Base-by-base conservation (phyloP, 208 protist genomes). In the Acanthamoeba lenticulata region DNA sequence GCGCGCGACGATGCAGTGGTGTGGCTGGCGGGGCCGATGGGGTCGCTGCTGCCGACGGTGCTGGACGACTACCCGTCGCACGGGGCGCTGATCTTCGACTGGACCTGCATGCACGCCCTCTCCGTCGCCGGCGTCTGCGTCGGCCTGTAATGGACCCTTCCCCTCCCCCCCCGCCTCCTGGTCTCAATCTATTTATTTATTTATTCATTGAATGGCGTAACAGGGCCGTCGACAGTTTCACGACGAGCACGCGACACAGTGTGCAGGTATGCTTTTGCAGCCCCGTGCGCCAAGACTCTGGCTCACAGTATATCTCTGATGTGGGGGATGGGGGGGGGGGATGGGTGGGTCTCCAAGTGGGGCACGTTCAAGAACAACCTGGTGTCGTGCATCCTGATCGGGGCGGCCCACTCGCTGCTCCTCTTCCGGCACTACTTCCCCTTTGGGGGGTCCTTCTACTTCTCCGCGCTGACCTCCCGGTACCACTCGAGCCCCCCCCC, bases 281-380 rank as follows among this genome's bases (percentile, higher is more conserved):
- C 21, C 21, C 21, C 15, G 11, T 60, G 52, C 21, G 52, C 52
- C 11, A n/a, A n/a, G n/a, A n/a, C 34, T 2, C 34, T 11, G 2
- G 5, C n/a, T 38, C 32, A 13, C 11, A 5, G 1, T 1, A 1
- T 21, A n/a, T 74, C n/a, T 55, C 36, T 32, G 29, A 52, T n/a
- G 40, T 24, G 7, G 36, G 5, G 3, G 29, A 19, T 85, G 44
- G 2, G 4, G 11, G 11, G 52, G 21, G 15, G 52, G 15, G 40
- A 52, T 5, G 27, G 24, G 24, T 27, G 24, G 24, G 7, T 62
- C 29, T 19, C 40, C 27, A 44, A 90, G 83, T 90, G 83, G 83
- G 83, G 83, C 83, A 90, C 83, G 21, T 90, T 90, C 52, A 62
- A 69, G 52, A 69, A 69, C 52, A 90, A 90, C 83, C 9, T 90